Evolutionary conservation across 345 rosid species (phyloP), one percentile per base, ranked within the genome.

Genomic region (Moringa oleifera): DNA sequence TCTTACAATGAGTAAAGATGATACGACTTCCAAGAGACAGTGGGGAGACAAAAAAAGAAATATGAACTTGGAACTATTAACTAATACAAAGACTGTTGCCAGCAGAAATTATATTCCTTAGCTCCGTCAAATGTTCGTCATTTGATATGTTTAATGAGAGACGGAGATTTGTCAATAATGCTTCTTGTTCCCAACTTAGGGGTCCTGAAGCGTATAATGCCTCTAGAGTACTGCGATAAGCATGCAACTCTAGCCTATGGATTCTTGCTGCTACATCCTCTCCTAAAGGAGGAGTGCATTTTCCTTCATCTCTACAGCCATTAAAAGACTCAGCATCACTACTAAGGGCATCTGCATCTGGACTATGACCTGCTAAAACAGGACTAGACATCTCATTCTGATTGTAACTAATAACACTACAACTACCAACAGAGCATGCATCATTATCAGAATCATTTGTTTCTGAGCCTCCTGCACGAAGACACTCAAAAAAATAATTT

Each of bases 171-270:
- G 89, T 87, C 75, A 87, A 77, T 68, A 85, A 71, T 55, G 81
- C 71, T 80, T 90, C 95, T 73, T 82, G 84, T 64, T 90, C 92
- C 97, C 95, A 87, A 70, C 71, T 83, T 41, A 90, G 54, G 18
- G 95, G 79, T 18, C 96, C 94, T 0, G 83, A 87, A 37, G 88
- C 88, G 69, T 77, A 77, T 68, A 87, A 66, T 25, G 80, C 85
- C 73, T 64, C 76, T 54, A 87, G 57, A 0, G 81, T 82, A 60
- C 57, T 66, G 19, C 79, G 77, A 65, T 81, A 87, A 23, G 89
- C 85, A 61, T 73, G 85, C 64, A 85, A 75, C 68, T 87, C 96
- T 52, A 81, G 64, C 64, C 78, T 82, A 79, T 84, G 89, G 37
- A 79, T 73, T 54, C 78, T 85, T 51, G 66, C 80, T 55, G 71